Percentiles rank a stretch among this genome's conserved stretches.
phyloP scores from a whole-genome alignment of 176 grass and related monocot species.

The Dendrocalamus sinicus region DNA sequence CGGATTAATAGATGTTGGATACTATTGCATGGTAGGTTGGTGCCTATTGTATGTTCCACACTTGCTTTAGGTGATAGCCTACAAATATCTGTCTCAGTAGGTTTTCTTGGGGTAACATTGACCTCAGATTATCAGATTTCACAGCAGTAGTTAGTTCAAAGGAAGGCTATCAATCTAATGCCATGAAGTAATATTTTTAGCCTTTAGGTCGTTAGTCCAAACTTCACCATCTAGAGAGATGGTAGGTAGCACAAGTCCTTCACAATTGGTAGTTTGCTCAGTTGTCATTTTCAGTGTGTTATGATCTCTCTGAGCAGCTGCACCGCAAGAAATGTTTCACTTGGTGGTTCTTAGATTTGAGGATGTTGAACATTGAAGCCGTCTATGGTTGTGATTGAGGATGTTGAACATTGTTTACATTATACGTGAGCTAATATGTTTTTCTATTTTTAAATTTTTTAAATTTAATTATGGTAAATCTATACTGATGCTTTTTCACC shows the following conservation, averaged over 20 bases:
- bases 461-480: too few relatives aligned
- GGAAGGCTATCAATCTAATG: not conserved
- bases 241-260: constrained; percentile 25
- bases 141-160: constrained; percentile 2
- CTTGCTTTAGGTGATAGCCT: not conserved
- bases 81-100: not conserved
- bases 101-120: not conserved
- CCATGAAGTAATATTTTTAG: not conserved
- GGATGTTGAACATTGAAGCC: too few relatives aligned
- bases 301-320: constrained; percentile 21
- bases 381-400: too few relatives aligned
- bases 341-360: too few relatives aligned
- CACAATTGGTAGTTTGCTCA: not conserved
- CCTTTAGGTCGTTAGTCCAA: not conserved
- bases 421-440: too few relatives aligned
- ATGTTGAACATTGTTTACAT: too few relatives aligned
- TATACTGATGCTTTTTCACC: too few relatives aligned
- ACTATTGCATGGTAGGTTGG: not conserved
- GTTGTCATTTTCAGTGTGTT: constrained; percentile 40
- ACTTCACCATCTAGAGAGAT: constrained; percentile 24
- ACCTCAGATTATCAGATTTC: constrained; percentile 6
- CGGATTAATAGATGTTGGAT: not conserved
- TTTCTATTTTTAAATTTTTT: too few relatives aligned
- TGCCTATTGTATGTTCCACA: not conserved
- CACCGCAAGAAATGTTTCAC: too few relatives aligned